Base-by-base conservation (phyloP, 1,284 basidiomycete genomes). In the Porodaedalea pini region DNA sequence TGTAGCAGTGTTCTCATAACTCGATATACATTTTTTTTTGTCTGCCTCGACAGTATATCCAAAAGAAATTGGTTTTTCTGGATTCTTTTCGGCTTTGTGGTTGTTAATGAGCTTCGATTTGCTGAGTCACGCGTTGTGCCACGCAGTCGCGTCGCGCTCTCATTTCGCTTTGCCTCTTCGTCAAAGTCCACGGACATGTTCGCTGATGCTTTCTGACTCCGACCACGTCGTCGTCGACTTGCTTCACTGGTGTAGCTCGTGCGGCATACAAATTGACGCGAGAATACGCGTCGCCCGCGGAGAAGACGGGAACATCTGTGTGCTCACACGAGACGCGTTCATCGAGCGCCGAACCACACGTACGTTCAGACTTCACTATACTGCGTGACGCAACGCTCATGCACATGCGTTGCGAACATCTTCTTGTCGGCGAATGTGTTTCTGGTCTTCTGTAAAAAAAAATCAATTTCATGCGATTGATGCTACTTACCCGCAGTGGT, bases 401-500 rank as follows among this genome's bases (percentile, higher is more conserved):
- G 25, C 40, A 3, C n/a, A 51, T 51, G 31, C 17, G 7, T 37
- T 37, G 31, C 27, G n/a, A 17, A 48, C 15, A 37, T 40, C 17
- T n/a, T 19, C 17, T 44, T 44, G 23, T 21, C 34, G 29, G 23
- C 21, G 23, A 13, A 13, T 34, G 31, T 43, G 34, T 19, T 36
- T 36, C 15, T 37, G 13, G 15, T 32, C 29, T 15, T 19, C 47
- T 5, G 10, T 41, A 17, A 23, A 21, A 3, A 25, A 8, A 37
- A 13, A 8, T 51, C 34, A 8, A 45, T 25, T 10, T 31, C n/a
- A 8, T 13, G 5, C 17, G 10, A 39, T 21, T 41, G 34, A 49
- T 50, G 31, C 39, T 25, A 23, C 37, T 43, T 57, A 29, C 47
- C n/a, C 37, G 32, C 43, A 68, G 67, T 68, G 40, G 62, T 63